Base-by-base conservation (phyloP, 2,329 filamentous ascomycete species). In the Alternaria tenuissima region DNA sequence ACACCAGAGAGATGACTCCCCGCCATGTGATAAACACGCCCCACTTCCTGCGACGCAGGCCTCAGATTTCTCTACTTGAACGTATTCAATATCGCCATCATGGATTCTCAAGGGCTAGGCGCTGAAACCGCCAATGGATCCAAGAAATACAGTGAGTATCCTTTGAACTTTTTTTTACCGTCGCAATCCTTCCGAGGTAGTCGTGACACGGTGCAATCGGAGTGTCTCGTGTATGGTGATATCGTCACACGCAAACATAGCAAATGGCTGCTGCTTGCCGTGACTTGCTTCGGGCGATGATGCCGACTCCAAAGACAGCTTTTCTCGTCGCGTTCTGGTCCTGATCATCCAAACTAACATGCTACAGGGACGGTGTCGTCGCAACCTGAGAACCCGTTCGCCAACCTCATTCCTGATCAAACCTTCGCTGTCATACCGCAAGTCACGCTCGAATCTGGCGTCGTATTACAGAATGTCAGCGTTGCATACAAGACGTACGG, bases 371-470 rank as follows among this genome's bases (percentile, higher is more conserved):
- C 72, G 67, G 70, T 77, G n/a, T 70, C 71, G 11, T 65, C 86
- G 56, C 93, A 97, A 80, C 89, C 91, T 73, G 94, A 97, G 82
- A 99, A 98, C 81, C 94, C 94, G 30, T 98, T 94, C 78, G 88
- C 92, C 62, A 81, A 85, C 65, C 85, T 98, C 74, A 96, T 99
- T 53, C 90, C 93, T 53, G 90, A 97, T 72, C 95, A 98, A 81
- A 86, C 90, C 55, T 91, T 96, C 73, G 93, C 91, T 58, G 87
- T 95, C 62, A 87, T 99, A 56, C 94, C 95, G 2, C 89, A 89
- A 26, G 97, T 97, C 78, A 93, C 91, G 8, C 91, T 99, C 67
- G 95, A 99, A 79, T 98, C 94, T 2, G 95, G 95, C 49, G 92
- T 91, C 24, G 90, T 87, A 0, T 85, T 99, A 20, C 82, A 86